These are phyloP conservation scores for Paraphaeosphaeria sporulosa DNA, from an alignment of 2,329 filamentous ascomycete species.

Conservation along the genomic window DNA sequence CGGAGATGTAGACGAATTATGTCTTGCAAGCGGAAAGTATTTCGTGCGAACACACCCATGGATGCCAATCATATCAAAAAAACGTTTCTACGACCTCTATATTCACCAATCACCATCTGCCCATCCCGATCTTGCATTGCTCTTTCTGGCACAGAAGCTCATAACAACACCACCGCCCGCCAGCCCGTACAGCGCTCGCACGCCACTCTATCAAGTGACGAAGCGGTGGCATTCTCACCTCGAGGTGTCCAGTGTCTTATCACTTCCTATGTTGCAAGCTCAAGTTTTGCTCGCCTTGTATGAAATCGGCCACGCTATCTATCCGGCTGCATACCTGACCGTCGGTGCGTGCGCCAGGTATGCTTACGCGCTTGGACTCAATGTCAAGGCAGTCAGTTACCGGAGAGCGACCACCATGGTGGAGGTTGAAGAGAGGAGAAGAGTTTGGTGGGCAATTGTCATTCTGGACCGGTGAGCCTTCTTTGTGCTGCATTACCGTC, in stretches of 20 bases:
- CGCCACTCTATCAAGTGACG: background rate
- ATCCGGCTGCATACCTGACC: constrained; percentile 46
- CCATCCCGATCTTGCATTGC: background rate
- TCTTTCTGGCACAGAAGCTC: constrained; percentile 4
- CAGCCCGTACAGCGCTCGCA: background rate
- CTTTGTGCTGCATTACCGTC: background rate
- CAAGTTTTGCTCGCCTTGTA: constrained; percentile 43
- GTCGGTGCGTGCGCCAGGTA: constrained; percentile 31
- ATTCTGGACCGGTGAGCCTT: constrained; percentile 29
- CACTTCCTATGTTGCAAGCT: constrained; percentile 27
- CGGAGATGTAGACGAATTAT: constrained; percentile 17
- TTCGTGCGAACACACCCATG: constrained; percentile 26
- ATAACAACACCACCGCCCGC: background rate
- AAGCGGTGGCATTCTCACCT: constrained; percentile 2
- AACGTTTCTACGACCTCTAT: constrained; percentile 26
- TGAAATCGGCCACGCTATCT: constrained; percentile 47
- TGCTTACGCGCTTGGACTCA: constrained; percentile 29
- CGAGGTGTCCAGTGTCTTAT: background rate
- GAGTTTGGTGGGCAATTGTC: constrained; percentile 37
- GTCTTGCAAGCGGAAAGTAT: constrained; percentile 19
- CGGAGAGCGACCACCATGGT: constrained; percentile 19
- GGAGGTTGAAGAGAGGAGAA: constrained; percentile 32
- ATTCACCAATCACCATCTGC: constrained; percentile 14
- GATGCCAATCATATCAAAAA: constrained; percentile 36
- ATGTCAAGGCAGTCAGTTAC: background rate